Evolutionary conservation across 2,329 filamentous ascomycete species (phyloP), one percentile per base, ranked within the genome.

Genomic region (Fusarium chaquense): DNA sequence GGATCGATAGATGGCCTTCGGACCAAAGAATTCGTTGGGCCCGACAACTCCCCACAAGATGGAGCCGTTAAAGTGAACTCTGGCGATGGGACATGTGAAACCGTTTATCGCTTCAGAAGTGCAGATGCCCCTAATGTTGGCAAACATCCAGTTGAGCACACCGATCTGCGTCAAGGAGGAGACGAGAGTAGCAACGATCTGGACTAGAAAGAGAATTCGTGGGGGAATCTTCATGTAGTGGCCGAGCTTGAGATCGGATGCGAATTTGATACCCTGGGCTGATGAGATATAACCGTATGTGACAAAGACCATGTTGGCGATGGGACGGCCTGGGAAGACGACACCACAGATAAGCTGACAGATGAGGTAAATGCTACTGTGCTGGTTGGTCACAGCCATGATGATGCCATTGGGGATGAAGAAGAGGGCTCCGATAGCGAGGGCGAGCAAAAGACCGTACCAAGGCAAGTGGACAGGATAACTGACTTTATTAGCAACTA

Each of bases 261-360:
- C 91, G 76, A 97, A 97, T 76, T 97, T 96, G 78, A 97, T 91
- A 30, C 93, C 93, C 81, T 97, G 93, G 0, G 93, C 92, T 0
- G 92, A 94, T 6, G 92, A 94, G 76, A 96, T 96, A 79, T 96
- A 97, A 66, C 93, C 93, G 77, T 96, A 97, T 0, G 93, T 96
- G 49, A 95, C 93, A 74, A 97, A 97, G 36, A 97, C 92, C 93
- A 97, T 97, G 79, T 97, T 96, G 52, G 93, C 93, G 13, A 97
- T 92, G 2, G 93, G 93, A 2, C 91, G 90, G 30, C 93, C 93
- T 1, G 93, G 93, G 77, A 97, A 97, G 18, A 93, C 84, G 52
- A 87, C 89, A 56, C 93, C 93, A 68, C 92, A 95, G 69, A 96
- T 90, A 60, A 97, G 86, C 79, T 96, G 93, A 78, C 93, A 95